phyloP scores from a whole-genome alignment of 1,284 basidiomycete genomes.

The Apiotrichum siamense region DNA sequence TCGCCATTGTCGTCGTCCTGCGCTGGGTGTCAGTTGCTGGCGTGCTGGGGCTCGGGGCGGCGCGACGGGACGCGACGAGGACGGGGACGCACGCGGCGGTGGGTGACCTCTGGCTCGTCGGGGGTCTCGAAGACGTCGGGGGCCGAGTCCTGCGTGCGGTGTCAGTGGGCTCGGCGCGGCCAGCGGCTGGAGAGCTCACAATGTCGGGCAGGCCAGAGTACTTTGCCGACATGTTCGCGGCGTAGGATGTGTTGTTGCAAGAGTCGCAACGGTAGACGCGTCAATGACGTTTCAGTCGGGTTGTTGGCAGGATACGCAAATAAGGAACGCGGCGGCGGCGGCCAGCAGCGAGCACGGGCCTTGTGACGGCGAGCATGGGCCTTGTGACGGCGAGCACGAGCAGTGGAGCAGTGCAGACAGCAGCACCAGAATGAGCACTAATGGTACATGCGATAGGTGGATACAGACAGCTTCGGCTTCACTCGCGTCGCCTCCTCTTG shows the following conservation, averaged over 20 bases:
- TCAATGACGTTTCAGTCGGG: background rate
- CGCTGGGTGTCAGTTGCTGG: background rate
- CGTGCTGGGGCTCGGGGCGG: too few species aligned
- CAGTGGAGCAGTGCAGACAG: too few species aligned
- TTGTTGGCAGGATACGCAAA: background rate
- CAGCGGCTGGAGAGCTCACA: conserved; percentile 49
- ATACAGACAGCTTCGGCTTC: background rate
- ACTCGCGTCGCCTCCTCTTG: background rate
- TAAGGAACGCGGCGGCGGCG: too few species aligned
- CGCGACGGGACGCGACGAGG: too few species aligned
- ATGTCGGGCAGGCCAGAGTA: conserved; percentile 87
- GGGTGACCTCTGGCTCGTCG: conserved; percentile 50
- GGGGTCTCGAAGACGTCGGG: conserved; percentile 89
- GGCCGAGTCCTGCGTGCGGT: conserved; percentile 64
- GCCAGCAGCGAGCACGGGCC: too few species aligned
- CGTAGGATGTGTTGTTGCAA: background rate
- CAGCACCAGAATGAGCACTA: too few species aligned
- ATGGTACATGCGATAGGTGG: background rate
- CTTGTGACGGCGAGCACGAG: too few species aligned
- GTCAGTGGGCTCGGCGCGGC: background rate
- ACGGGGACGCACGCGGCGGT: conserved; percentile 24
- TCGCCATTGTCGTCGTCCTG: conserved; percentile 16
- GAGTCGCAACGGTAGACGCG: background rate
- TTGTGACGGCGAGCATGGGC: too few species aligned
- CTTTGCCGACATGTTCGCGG: conserved; percentile 52